Percentiles rank a stretch among this genome's conserved stretches.
These are phyloP conservation scores for Nicotiana tabacum DNA, from an alignment of 257 asterid genomes.

Conservation along the genomic window DNA sequence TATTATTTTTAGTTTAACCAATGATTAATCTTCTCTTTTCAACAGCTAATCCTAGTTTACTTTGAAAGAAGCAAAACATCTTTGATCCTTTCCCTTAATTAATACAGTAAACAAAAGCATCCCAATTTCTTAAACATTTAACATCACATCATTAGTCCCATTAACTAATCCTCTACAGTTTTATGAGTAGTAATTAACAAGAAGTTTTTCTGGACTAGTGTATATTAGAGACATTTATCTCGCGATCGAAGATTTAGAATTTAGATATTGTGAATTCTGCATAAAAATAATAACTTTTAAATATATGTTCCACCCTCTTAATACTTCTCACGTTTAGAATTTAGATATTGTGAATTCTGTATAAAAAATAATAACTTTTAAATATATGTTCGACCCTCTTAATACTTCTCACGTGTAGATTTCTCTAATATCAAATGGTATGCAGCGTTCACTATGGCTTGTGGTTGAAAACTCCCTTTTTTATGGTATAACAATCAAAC, in stretches of 20 bases:
- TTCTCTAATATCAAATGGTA: too few species aligned
- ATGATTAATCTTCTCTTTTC: slow-evolving; percentile 6
- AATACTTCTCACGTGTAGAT: too few species aligned
- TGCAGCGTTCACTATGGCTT: not conserved
- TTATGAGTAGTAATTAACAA: not conserved
- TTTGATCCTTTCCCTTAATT: slow-evolving; percentile 3
- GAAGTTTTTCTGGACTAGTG: not conserved
- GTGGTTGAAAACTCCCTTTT: not conserved
- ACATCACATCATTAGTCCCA: slow-evolving; percentile 17
- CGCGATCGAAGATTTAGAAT: not conserved
- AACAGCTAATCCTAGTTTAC: not conserved
- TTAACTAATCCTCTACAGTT: slow-evolving; percentile 2
- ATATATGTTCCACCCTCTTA: too few species aligned
- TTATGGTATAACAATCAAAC: not conserved
- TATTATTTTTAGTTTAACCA: not conserved
- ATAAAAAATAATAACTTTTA: too few species aligned
- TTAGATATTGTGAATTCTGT: too few species aligned
- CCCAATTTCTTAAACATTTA: slow-evolving; percentile 8
- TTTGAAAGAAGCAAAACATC: not conserved
- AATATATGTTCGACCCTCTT: too few species aligned
- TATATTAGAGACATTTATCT: not conserved
- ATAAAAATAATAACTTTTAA: not conserved
- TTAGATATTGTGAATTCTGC: not conserved
- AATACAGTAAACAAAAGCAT: slow-evolving; percentile 10
- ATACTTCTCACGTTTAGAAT: too few species aligned